A percentile compares a stretch with the other conserved stretches of the same genome.
Conservation (phyloP, 2,329 filamentous ascomycete species). For the Hypomyces rosellus region DNA sequence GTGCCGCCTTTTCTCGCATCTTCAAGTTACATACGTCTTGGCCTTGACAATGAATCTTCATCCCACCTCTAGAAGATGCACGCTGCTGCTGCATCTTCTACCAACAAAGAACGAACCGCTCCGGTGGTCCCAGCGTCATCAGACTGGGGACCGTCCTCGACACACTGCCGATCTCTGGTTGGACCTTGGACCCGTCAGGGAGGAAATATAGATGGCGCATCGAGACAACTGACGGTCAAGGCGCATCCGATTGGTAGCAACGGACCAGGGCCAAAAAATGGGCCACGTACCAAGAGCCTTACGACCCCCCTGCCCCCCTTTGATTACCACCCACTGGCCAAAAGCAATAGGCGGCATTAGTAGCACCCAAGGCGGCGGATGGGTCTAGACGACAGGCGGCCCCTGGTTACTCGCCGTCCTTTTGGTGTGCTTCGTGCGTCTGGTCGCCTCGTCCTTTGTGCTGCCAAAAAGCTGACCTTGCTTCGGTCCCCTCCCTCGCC, state of each 20-base stretch:
- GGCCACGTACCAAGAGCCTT: slow-evolving; percentile 1
- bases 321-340: slow-evolving; percentile 10
- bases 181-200: not conserved
- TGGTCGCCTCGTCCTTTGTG: slow-evolving; percentile 1
- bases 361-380: slow-evolving; percentile 2
- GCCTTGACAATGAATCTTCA: too few species aligned
- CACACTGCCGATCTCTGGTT: slow-evolving; percentile 6
- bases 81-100: too few species aligned
- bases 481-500: not conserved
- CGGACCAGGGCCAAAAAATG: slow-evolving; percentile 3
- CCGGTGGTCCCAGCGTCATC: too few species aligned
- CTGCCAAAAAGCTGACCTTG: slow-evolving; percentile 1
- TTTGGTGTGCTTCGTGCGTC: not conserved
- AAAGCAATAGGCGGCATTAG: not conserved
- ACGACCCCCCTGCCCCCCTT: slow-evolving; percentile 1
- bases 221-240: slow-evolving; percentile 4
- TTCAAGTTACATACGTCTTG: too few species aligned
- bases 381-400: too few species aligned
- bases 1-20: too few species aligned
- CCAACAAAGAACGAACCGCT: too few species aligned
- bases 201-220: slow-evolving; percentile 1
- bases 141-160: not conserved
- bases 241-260: slow-evolving; percentile 11
- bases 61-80: too few species aligned
- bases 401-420: not conserved